These are phyloP conservation scores for Penicillium frequentans DNA, from an alignment of 2,329 filamentous ascomycete species.

Conservation along the genomic window DNA sequence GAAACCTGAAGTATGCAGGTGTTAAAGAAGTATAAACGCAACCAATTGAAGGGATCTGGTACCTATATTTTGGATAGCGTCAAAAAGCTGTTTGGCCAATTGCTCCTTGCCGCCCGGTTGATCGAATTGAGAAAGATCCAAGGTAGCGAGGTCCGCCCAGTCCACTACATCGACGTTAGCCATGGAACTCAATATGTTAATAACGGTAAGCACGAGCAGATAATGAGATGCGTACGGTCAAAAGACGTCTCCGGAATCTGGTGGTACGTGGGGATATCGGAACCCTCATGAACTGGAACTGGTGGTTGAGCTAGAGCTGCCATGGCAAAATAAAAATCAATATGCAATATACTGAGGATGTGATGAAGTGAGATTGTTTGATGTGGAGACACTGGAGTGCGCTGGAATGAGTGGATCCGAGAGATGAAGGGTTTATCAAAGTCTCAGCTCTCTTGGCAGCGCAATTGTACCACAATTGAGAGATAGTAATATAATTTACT, in stretches of 20 bases:
- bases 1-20: constrained; percentile 44
- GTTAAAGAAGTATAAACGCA: not conserved
- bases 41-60: not conserved
- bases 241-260: constrained; percentile 1
- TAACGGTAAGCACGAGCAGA: not conserved
- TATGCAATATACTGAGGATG: not conserved
- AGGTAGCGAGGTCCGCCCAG: constrained; percentile 57
- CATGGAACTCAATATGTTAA: not conserved
- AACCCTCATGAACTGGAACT: not conserved
- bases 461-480: not conserved
- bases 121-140: constrained; percentile 56
- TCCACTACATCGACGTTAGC: constrained; percentile 13
- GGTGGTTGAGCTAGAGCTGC: not conserved
- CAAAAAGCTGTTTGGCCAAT: constrained; percentile 53
- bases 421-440: not conserved
- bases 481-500: too few relatives aligned
- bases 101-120: constrained; percentile 53
- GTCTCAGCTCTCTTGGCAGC: not conserved
- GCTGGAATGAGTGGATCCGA: not conserved
- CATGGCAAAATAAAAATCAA: not conserved
- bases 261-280: not conserved
- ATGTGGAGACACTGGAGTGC: not conserved
- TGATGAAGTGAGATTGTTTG: not conserved
- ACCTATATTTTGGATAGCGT: constrained; percentile 49
- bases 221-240: not conserved